These are phyloP conservation scores for Naganishia vishniacii DNA, from an alignment of 768 basidiomycete genomes.

Conservation along the genomic window DNA sequence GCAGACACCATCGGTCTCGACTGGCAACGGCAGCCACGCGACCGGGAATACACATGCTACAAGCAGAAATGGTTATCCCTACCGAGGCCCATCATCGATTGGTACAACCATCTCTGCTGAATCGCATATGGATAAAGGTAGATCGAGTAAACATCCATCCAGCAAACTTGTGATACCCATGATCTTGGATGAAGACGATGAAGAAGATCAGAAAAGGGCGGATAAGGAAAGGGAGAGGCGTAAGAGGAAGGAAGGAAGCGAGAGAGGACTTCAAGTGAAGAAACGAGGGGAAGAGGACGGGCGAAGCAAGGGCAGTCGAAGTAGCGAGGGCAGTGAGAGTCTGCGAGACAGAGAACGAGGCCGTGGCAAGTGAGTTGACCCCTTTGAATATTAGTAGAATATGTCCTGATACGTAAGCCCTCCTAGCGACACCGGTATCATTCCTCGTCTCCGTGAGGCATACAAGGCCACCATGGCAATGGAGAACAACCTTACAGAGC, in stretches of 20 bases:
- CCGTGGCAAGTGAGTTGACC: constrained; percentile 45
- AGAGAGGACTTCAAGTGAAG: constrained; percentile 34
- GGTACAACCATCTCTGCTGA: constrained; percentile 12
- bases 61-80: constrained; percentile 13
- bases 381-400: neutral
- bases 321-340: constrained; percentile 49
- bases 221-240: constrained; percentile 38
- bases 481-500: constrained; percentile 70
- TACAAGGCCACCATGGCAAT: constrained; percentile 76
- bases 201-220: neutral
- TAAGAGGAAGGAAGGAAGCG: constrained; percentile 47
- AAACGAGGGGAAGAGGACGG: constrained; percentile 35
- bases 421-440: constrained; percentile 53
- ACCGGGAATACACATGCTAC: neutral
- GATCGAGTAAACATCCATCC: constrained; percentile 23
- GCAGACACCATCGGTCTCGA: constrained; percentile 46
- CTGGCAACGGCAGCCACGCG: constrained; percentile 12
- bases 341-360: constrained; percentile 49
- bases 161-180: neutral
- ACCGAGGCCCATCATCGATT: constrained; percentile 15
- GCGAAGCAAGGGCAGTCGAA: constrained; percentile 38
- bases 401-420: constrained; percentile 1
- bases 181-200: neutral
- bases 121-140: constrained; percentile 2
- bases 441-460: constrained; percentile 50